Evolutionary conservation across 2,329 filamentous ascomycete genomes (phyloP), one percentile per base, ranked within the genome.

Genomic region (Scedosporium dehoogii): DNA sequence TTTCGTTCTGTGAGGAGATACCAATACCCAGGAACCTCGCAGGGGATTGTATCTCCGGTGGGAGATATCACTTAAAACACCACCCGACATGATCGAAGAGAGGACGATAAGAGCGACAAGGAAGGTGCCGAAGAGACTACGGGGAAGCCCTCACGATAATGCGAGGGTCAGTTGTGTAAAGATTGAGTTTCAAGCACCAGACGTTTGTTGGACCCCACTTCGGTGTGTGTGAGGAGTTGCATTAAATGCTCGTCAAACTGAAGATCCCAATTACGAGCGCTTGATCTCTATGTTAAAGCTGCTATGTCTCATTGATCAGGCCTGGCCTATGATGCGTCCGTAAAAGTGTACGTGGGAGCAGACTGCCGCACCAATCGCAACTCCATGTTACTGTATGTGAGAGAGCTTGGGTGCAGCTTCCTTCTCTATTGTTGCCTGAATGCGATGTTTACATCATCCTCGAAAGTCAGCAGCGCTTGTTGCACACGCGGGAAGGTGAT

Each of bases 1-100:
- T 83, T 97, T 97, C 61, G 92, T 97, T 62, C 94, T 83, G 75
- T 99, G 94, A 65, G 94, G 94, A 16, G 94, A 97, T 14, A 99
- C 94, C 44, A 99, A 84, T 64, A 99, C 83, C 89, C 92, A 96
- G 65, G 89, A 91, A 65, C 91, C 92, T 67, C 90, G 88, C 65
- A 99, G 81, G 61, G 91, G 90, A 73, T 99, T 99, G 75, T 89
- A 97, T 73, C 94, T 88, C 70, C 94, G 84, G 73, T 99, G 94
- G 51, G 94, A 96, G 70, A 99, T 97, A 74, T 99, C 93, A 79
- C 97, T 87, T 59, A 99, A 86, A 59, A 93, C 86, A 66, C 85
- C 81, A 71, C 89, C 87, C 7, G 85, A 83, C 89, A 92, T 92
- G 57, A 65, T 76, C 25, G 55, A 14, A 33, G 12, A 12, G n/a